These are phyloP conservation scores for Saitozyma podzolica DNA, from an alignment of 768 basidiomycete species.

Conservation along the genomic window DNA sequence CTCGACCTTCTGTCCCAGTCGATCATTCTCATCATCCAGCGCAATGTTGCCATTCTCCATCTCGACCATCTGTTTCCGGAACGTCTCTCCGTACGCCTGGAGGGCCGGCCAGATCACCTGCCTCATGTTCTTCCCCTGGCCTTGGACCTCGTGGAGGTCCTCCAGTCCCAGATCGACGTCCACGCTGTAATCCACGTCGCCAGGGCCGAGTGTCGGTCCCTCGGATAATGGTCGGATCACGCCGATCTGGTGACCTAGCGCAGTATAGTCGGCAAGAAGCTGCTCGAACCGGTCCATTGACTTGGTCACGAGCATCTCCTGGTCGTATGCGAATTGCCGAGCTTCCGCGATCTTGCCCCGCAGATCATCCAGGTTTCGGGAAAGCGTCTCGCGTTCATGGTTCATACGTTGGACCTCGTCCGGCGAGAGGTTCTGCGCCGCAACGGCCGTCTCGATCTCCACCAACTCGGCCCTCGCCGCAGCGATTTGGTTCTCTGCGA, in stretches of 20 bases:
- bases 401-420: constrained; percentile 92
- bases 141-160: constrained; percentile 64
- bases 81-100: constrained; percentile 68
- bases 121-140: constrained; percentile 69
- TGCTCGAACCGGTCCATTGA: constrained; percentile 78
- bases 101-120: constrained; percentile 76
- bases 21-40: constrained; percentile 80
- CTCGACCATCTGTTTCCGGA: constrained; percentile 66
- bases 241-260: constrained; percentile 70
- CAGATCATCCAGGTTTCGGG: constrained; percentile 52
- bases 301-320: constrained; percentile 80
- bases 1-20: constrained; percentile 72
- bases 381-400: constrained; percentile 76
- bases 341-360: constrained; percentile 74
- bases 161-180: constrained; percentile 77
- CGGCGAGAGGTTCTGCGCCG: constrained; percentile 81
- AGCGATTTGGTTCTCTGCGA: constrained; percentile 56
- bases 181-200: constrained; percentile 70
- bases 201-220: constrained; percentile 59
- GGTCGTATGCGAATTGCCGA: constrained; percentile 68
- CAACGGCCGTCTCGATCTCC: constrained; percentile 67
- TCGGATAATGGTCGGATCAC: constrained; percentile 49
- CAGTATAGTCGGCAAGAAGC: constrained; percentile 74
- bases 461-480: constrained; percentile 66
- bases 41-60: constrained; percentile 76